phyloP scores from a whole-genome alignment of 1,139 yeast genomes.

The Pichia sp. region DNA sequence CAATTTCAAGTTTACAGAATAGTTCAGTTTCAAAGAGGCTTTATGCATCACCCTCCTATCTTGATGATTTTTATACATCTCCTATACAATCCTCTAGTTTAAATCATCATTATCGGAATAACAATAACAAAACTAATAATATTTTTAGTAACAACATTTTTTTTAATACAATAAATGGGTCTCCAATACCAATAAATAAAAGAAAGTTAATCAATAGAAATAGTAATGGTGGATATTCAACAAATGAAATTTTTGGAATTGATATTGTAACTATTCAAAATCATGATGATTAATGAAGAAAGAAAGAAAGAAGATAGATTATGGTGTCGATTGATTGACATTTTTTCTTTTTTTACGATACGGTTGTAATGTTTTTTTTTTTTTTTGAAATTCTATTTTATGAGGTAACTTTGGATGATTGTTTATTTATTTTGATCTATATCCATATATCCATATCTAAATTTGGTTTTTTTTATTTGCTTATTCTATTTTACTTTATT shows the following conservation, averaged over 20 bases:
- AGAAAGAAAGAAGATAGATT: not conserved
- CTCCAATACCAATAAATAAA: conserved; percentile 19
- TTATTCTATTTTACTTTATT: not conserved
- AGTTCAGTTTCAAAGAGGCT: conserved; percentile 14
- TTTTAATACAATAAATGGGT: conserved; percentile 12
- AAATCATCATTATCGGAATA: not conserved
- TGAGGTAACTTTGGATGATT: conserved; percentile 2
- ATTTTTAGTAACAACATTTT: not conserved
- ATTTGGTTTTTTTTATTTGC: not conserved
- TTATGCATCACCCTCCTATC: conserved; percentile 56
- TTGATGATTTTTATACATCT: conserved; percentile 62
- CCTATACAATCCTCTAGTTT: conserved; percentile 30
- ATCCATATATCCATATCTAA: conserved; percentile 8
- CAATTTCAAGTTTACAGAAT: conserved; percentile 1
- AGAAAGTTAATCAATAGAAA: not conserved
- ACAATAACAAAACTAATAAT: not conserved
- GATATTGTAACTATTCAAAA: conserved; percentile 26
- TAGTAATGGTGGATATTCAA: conserved; percentile 22
- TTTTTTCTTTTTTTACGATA: not conserved
- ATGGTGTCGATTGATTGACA: not conserved
- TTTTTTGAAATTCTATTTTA: not conserved
- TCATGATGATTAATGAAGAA: conserved; percentile 11
- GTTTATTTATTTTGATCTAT: not conserved
- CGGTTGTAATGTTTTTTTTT: not conserved
- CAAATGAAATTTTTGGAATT: conserved; percentile 29